Evolutionary conservation across 179 eudicot genomes (phyloP), one percentile per base, ranked within the genome.

Genomic region (Actinidia chinensis): DNA sequence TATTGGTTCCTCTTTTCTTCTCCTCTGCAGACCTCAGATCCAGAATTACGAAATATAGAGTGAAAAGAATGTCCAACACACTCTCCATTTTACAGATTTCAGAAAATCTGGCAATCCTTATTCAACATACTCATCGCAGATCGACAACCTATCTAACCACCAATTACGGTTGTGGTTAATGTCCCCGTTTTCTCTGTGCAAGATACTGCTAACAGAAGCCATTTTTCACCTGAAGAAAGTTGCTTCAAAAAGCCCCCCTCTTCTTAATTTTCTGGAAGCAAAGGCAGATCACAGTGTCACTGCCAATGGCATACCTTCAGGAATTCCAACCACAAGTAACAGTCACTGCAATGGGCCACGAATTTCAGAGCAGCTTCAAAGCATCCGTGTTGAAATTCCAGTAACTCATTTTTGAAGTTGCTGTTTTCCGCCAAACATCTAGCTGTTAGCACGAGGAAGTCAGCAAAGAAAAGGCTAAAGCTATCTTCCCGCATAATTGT

Each of bases 161-260:
- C 97, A 97, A 93, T 93, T 68, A 90, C 97, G 71, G 92, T 93
- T 46, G 97, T 93, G 0, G 98, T 93, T 81, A 93, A 84, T 2
- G 98, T 93, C 67, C 98, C 97, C 1, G 98, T 93, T 78, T 93
- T 93, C 43, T 93, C 98, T 0, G 97, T 93, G 75, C 97, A 93
- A 56, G n/a, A 93, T 93, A 75, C 91, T 86, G 52, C 69, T 93
- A n/a, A 92, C 98, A 14, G 97, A 93, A 0, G 97, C 98, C 98
- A 92, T 93, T 3, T 93, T 84, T 93, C 98, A 70, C 98, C 92
- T 0, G 98, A 97, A 3, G 98, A 88, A 9, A 93, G 89, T 74
- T 93, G 95, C 52, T 97, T 84, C 14, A 93, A 92, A 5, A 93
- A 89, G 1, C 95, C 98, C 85, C 82, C 88, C 74, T 90, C 95